phyloP scores from a whole-genome alignment of 176 grass and related monocot species.

The Carex cristatella region DNA sequence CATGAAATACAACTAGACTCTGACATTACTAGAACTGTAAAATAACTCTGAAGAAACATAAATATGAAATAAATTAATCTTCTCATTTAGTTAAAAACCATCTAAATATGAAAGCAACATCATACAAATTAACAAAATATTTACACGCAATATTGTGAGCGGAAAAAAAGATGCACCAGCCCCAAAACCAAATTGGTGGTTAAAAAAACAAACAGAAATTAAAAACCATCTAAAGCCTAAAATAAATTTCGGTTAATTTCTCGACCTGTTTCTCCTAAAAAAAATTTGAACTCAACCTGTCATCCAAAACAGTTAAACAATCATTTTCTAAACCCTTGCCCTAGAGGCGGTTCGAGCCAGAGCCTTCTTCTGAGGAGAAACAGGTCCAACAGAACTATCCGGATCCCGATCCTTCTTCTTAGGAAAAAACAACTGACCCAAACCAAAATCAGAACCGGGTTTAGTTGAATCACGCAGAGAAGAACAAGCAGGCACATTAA shows the following conservation, averaged over 20 bases:
- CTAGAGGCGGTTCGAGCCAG: constrained; percentile 30
- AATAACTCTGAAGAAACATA: too few relatives aligned
- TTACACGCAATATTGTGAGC: constrained; percentile 2
- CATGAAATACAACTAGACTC: background rate
- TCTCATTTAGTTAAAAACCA: constrained; percentile 29
- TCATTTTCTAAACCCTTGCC: constrained; percentile 19
- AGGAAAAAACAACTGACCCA: constrained; percentile 56
- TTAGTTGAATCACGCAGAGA: constrained; percentile 49
- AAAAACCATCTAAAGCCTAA: constrained; percentile 21
- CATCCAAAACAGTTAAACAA: background rate
- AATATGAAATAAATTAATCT: constrained; percentile 21
- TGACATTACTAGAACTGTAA: too few relatives aligned
- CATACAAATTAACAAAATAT: constrained; percentile 4
- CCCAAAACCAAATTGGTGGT: background rate
- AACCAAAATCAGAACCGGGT: constrained; percentile 46
- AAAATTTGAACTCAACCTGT: constrained; percentile 10
- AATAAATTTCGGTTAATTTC: constrained; percentile 46
- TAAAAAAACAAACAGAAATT: constrained; percentile 25
- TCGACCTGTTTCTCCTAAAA: constrained; percentile 27
- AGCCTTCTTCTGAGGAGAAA: constrained; percentile 1
- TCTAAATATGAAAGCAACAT: constrained; percentile 18
- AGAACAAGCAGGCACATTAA: constrained; percentile 86
- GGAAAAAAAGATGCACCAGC: constrained; percentile 24
- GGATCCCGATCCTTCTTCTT: constrained; percentile 43
- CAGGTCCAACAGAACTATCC: background rate